Evolutionary conservation across 192 early-diverging fungal genomes (phyloP), one percentile per base, ranked within the genome.

Genomic region (Linderina pennispora): DNA sequence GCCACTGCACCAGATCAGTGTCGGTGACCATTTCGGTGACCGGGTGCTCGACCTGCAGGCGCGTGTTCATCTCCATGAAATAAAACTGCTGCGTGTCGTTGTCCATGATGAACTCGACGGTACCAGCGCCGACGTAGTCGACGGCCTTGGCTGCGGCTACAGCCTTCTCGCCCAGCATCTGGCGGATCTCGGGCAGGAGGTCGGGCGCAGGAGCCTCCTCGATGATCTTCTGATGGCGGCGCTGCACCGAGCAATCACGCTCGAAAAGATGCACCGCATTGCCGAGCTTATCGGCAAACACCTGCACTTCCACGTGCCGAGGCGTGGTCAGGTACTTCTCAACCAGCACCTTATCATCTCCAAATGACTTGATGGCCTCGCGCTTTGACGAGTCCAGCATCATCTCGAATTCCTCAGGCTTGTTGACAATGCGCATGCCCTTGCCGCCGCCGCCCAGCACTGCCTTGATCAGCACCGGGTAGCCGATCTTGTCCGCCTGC

Each of bases 51-150:
- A 97, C 93, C 38, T 77, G 90, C 31, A 96, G 77, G 36, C 92
- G 80, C 1, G 92, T 92, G 73, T 95, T 95, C 92, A 94, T 94
- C 74, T 95, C 92, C 91, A 98, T 92, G 57, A 94, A 98, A 75
- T 93, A 95, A 55, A 94, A 95, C 53, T 88, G 71, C 52, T 88
- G 78, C 36, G 81, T 82, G 36, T 79, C 75, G 45, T 88, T 88
- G 74, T 94, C 92, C 74, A 94, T 79, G 45, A 98, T 93, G 57
- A 95, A 98, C 74, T 98, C 95, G 16, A 98, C 92, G 0, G 95
- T 98, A 44, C 95, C 95, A 14, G 92, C 95, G 40, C 90, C 88
- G 19, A 86, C 87, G 57, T 98, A 98, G 43, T 81, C 79, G 22
- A 98, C 92, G n/a, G 90, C 89, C 53, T 83, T 85, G 42, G 92